Evolutionary conservation across 345 rosid genomes (phyloP), one percentile per base, ranked within the genome.

Genomic region (Orychophragmus violaceus): DNA sequence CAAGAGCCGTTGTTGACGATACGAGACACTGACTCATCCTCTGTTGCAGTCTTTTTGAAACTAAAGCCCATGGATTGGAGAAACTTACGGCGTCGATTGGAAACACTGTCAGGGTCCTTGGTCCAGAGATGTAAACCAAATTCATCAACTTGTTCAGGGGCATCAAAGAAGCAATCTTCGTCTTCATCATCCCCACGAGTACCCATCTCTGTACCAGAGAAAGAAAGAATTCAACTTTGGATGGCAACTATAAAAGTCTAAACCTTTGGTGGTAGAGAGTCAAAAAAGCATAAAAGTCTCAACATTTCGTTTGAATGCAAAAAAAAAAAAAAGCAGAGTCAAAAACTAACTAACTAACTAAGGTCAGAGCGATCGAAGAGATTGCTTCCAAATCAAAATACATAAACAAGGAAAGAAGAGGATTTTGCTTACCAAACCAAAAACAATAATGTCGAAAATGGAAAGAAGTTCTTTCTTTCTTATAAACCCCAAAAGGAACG

Each of bases 101-200:
- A 52, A 53, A 86, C 80, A 66, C 79, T 79, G 13, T 56, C 70
- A 0, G 77, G 85, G 64, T 58, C 57, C 13, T 59, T 68, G 30
- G 68, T 65, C 91, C 91, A 84, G 6, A 73, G 61, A 39, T 30
- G 76, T 8, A 72, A 39, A 58, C 56, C 48, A 51, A 24, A 67
- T 10, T 37, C 21, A 41, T 71, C 62, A 36, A 74, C 64, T 42
- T 80, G 79, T 42, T 83, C 83, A 53, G 53, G 69, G 17, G 95
- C 90, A 77, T 91, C 96, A 36, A 84, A 91, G 76, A 85, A 89
- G 19, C 72, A 80, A 13, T 64, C 75, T 54, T 79, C 87, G 63
- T 86, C 88, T 3, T 79, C 96, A 48, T 79, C 90, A 44, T 79
- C 45, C 39, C 65, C 75, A n/a, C 30, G 57, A 70, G 41, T 48